phyloP scores from a whole-genome alignment of 768 basidiomycete genomes.

The Mycena kentingensis region DNA sequence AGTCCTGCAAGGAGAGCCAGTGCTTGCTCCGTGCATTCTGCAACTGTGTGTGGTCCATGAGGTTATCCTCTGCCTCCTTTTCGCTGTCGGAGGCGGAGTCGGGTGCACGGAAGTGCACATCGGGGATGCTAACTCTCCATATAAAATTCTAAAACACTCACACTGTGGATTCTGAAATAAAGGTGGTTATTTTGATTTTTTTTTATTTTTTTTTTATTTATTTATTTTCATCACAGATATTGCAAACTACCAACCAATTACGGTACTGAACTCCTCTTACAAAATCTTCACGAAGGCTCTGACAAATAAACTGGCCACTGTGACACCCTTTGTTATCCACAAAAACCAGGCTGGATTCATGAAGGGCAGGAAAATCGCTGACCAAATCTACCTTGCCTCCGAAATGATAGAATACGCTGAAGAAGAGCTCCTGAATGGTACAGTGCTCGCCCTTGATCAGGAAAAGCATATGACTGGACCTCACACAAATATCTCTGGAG shows the following conservation, averaged over 20 bases:
- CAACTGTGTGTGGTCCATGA: no score
- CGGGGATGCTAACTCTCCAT: no score
- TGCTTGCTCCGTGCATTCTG: no score
- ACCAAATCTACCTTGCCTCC: constrained; percentile 25
- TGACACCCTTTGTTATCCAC: neutral
- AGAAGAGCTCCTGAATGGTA: constrained; percentile 7
- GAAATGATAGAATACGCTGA: constrained; percentile 7
- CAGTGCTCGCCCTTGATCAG: constrained; percentile 3
- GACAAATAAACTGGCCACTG: neutral
- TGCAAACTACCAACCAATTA: constrained; percentile 7
- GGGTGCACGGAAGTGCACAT: no score
- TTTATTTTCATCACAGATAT: constrained; percentile 3
- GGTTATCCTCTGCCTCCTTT: no score
- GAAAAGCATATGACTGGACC: constrained; percentile 16
- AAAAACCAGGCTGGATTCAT: constrained; percentile 25
- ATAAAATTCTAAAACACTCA: no score
- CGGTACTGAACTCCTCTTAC: constrained; percentile 1
- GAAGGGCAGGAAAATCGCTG: constrained; percentile 14
- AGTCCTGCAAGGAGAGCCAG: no score
- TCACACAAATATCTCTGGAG: constrained; percentile 17
- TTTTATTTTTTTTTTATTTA: no score
- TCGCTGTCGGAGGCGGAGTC: no score
- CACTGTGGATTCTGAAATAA: no score
- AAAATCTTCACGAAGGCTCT: neutral
- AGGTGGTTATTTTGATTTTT: no score